phyloP scores from a whole-genome alignment of 2,329 filamentous ascomycete species.

The Colletotrichum sojae region DNA sequence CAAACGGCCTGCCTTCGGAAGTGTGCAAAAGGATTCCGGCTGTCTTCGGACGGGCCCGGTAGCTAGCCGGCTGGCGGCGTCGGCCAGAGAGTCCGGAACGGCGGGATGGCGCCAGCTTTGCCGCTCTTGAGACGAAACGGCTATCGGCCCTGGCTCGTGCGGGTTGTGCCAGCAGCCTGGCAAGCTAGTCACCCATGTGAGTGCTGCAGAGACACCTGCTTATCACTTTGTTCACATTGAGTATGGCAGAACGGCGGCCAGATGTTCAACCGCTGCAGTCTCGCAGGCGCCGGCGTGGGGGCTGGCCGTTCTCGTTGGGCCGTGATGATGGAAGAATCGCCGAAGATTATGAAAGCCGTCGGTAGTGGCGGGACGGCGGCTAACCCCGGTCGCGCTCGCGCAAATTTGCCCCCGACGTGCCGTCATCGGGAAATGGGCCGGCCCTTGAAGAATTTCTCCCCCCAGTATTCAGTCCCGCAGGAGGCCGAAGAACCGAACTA shows the following conservation, averaged over 20 bases:
- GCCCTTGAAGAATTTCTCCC: constrained; percentile 27
- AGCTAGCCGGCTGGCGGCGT: background rate
- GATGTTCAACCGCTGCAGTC: background rate
- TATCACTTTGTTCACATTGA: background rate
- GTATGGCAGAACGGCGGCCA: background rate
- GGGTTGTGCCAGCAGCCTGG: background rate
- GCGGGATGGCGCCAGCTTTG: no score
- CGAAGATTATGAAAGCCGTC: constrained; percentile 31
- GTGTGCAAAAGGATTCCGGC: background rate
- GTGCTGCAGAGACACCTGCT: background rate
- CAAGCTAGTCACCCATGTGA: no score
- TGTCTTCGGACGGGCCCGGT: no score
- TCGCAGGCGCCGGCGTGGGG: background rate
- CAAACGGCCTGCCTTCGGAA: background rate
- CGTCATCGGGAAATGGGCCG: constrained; percentile 26
- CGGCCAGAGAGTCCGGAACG: background rate
- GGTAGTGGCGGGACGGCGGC: constrained; percentile 10
- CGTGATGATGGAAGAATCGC: constrained; percentile 16
- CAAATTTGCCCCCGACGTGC: constrained; percentile 33
- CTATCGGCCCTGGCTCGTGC: background rate
- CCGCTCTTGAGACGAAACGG: background rate
- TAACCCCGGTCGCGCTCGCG: constrained; percentile 26
- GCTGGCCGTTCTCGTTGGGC: background rate
- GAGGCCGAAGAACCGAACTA: background rate
- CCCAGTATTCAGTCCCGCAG: background rate